Base-by-base conservation (phyloP, 768 basidiomycete genomes). In the Pholiota conissans region DNA sequence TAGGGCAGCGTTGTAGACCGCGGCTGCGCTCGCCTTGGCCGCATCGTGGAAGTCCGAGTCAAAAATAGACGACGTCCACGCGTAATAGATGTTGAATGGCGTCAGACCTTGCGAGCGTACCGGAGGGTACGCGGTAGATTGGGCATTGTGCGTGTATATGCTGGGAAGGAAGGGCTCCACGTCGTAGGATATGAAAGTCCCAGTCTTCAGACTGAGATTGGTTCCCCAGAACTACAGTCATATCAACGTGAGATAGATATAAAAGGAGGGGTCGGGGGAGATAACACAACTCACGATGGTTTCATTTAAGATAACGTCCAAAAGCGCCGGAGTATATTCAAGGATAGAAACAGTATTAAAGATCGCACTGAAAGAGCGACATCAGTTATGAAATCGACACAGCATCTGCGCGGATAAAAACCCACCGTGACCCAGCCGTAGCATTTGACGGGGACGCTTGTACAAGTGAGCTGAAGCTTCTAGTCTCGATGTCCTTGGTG, bases 101-200 rank as follows among this genome's bases (percentile, higher is more conserved):
- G 64, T 28, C 55, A 65, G 66, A 0, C 59, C 65, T 4, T 65
- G 51, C 5, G 63, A 59, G 28, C 67, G 65, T 8, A 59, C 51
- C 2, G 77, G 77, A 0, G 81, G 83, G 65, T 75, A 84, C 2
- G 83, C 82, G 5, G 81, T 71, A 2, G 72, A 62, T 18, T 63
- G 63, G 16, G 66, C 52, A 49, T 64, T 73, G 61, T 79, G 76
- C 2, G 68, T 71, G 56, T 78, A 75, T 42, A 81, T 51, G 32
- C 62, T 61, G 0, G 77, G 65, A 5, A 81, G 70, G 71, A 82
- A 74, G 2, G 79, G 77, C 47, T 83, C 79, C 30, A 80, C 71
- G 51, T 72, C 74, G 61, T 80, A 80, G 0, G 71, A 72, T 51
- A 74, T 61, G 53, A 64, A 58, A 5, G 59, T 39, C 24, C 67